A percentile compares a stretch with the other conserved stretches of the same genome.
phyloP scores from a whole-genome alignment of 208 protist species.

The Wallacemonas sp. region DNA sequence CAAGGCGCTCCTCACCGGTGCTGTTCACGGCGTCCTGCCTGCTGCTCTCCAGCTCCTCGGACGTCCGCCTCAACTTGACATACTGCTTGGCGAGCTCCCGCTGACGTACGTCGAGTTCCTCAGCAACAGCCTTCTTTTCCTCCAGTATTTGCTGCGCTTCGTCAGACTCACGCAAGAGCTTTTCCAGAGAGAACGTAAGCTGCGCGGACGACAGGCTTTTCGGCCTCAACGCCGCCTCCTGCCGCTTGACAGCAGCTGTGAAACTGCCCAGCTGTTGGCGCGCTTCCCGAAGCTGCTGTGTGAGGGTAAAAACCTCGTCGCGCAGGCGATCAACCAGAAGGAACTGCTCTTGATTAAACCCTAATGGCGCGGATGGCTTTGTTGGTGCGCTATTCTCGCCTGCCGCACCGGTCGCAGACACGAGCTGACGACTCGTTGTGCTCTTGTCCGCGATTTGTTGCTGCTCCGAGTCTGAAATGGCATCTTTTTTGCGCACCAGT shows the following conservation, averaged over 20 bases:
- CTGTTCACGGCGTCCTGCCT: conserved; percentile 37
- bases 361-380: conserved; percentile 13
- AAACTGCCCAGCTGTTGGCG: conserved; percentile 55
- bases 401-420: background rate
- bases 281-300: conserved; percentile 62
- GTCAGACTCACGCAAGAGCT: conserved; percentile 53
- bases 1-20: conserved; percentile 53
- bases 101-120: conserved; percentile 54
- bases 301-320: conserved; percentile 68
- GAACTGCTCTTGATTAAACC: conserved; percentile 71
- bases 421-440: background rate
- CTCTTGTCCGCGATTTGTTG: background rate
- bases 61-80: conserved; percentile 47
- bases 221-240: conserved; percentile 35
- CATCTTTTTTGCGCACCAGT: conserved; percentile 49
- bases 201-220: conserved; percentile 56
- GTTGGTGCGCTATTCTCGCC: background rate
- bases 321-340: conserved; percentile 60
- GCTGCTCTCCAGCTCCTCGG: conserved; percentile 50
- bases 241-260: conserved; percentile 40
- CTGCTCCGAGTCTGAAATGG: background rate
- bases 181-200: conserved; percentile 68
- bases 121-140: conserved; percentile 43
- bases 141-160: conserved; percentile 37
- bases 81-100: conserved; percentile 45